Conservation (phyloP, 805 yeast species). For the Yamadazyma kitorensis region DNA sequence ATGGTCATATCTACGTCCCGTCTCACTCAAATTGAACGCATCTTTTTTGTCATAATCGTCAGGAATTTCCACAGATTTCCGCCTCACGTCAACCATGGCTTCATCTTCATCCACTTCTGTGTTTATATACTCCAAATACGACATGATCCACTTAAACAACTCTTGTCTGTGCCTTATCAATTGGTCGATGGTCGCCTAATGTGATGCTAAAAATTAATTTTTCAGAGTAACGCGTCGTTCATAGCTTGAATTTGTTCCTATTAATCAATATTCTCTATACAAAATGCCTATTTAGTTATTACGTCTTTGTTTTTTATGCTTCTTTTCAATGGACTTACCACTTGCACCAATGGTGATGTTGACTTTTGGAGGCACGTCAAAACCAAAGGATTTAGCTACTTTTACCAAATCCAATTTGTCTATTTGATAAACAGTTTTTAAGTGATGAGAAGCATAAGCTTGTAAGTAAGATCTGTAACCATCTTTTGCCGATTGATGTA, state of each 20-base stretch:
- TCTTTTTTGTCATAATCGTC: conserved; percentile 11
- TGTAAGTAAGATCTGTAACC: conserved; percentile 96
- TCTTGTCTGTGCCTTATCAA: no score
- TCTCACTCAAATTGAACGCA: conserved; percentile 18
- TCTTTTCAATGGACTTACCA: conserved; percentile 58
- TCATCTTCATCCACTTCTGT: conserved; percentile 1
- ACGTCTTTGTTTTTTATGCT: conserved; percentile 44
- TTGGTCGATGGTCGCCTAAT: no score
- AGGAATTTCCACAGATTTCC: not conserved
- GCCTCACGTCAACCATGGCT: not conserved
- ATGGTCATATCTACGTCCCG: conserved; percentile 30
- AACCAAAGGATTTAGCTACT: conserved; percentile 95
- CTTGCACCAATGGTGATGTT: conserved; percentile 95
- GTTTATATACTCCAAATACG: conserved; percentile 11
- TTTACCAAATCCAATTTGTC: conserved; percentile 91
- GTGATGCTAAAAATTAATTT: no score
- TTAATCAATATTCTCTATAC: no score
- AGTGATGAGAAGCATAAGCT: conserved; percentile 95
- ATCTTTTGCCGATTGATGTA: conserved; percentile 94
- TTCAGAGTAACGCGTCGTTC: no score
- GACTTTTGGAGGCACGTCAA: conserved; percentile 93
- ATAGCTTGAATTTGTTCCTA: no score
- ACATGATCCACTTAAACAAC: no score
- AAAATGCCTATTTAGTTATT: conserved; percentile 10
- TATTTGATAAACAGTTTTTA: conserved; percentile 94